Base-by-base conservation (phyloP, 179 eudicot genomes). In the Vitellaria paradoxa region DNA sequence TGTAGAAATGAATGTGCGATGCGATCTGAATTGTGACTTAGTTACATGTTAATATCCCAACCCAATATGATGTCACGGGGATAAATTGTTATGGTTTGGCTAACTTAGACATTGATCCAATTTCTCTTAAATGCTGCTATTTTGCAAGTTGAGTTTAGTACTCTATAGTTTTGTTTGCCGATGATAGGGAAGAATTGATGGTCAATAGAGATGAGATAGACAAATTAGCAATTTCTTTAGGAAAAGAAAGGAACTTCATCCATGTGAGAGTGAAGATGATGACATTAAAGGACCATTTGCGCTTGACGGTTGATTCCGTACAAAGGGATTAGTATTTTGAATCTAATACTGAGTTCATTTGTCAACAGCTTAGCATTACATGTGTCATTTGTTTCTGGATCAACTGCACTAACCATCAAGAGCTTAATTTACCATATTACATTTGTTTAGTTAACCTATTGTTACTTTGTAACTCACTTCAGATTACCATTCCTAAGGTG, bases 201-300 rank as follows among this genome's bases (percentile, higher is more conserved):
- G n/a, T n/a, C n/a, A n/a, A n/a, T n/a, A n/a, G n/a, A n/a, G n/a
- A n/a, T n/a, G n/a, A n/a, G n/a, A n/a, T n/a, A n/a, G n/a, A n/a
- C n/a, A n/a, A n/a, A n/a, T n/a, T n/a, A n/a, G n/a, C n/a, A n/a
- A n/a, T n/a, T n/a, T n/a, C n/a, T n/a, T n/a, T n/a, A n/a, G n/a
- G n/a, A n/a, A n/a, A n/a, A 96, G 92, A 81, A 96, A 98, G 63
- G 92, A 90, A 69, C 94, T 96, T 50, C 97, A 96, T 88, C 98
- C 96, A 77, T 92, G 97, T 85, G 98, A 94, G 81, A 93, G 91
- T 83, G 97, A 93, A 68, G 86, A 89, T 81, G 92, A 84, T 78
- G 96, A 85, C 40, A 82, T 81, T 72, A 87, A 85, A 57, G 94
- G 89, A 84, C 50, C 92, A 82, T 60, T 90, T 87, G 80, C 88